A percentile compares a stretch with the other conserved stretches of the same genome.
Conservation (phyloP, 306 rosid genomes). For the Neltuma alba region DNA sequence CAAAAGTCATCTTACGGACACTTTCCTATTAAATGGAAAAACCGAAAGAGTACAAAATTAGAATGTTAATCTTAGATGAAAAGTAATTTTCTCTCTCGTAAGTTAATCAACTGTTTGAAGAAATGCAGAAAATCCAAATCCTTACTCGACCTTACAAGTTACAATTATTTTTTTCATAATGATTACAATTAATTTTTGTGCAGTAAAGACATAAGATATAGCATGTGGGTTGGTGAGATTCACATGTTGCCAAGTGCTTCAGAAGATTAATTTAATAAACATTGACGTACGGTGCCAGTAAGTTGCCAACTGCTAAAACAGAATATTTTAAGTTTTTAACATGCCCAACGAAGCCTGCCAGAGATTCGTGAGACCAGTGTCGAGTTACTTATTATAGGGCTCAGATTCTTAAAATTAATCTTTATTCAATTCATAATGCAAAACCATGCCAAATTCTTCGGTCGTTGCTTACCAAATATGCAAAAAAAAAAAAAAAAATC, state of each 20-base stretch:
- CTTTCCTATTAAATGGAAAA: too few relatives aligned
- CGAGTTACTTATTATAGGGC: not conserved
- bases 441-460: not conserved
- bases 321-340: not conserved
- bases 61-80: not conserved
- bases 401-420: not conserved
- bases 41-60: too few relatives aligned
- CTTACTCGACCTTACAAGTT: not conserved
- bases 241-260: not conserved
- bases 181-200: not conserved
- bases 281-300: not conserved
- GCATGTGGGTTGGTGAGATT: conserved; percentile 2
- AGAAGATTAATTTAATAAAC: not conserved
- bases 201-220: not conserved
- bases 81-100: not conserved
- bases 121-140: not conserved
- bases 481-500: not conserved
- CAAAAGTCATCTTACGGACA: too few relatives aligned
- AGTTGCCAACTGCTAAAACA: not conserved
- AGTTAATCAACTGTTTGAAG: not conserved
- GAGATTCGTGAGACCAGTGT: not conserved
- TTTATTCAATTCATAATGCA: not conserved
- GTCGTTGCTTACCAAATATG: not conserved
- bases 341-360: not conserved
- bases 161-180: too few relatives aligned